A percentile compares a stretch with the other conserved stretches of the same genome.
Conservation (phyloP, 805 yeast genomes). For the Myxozyma udenii region DNA sequence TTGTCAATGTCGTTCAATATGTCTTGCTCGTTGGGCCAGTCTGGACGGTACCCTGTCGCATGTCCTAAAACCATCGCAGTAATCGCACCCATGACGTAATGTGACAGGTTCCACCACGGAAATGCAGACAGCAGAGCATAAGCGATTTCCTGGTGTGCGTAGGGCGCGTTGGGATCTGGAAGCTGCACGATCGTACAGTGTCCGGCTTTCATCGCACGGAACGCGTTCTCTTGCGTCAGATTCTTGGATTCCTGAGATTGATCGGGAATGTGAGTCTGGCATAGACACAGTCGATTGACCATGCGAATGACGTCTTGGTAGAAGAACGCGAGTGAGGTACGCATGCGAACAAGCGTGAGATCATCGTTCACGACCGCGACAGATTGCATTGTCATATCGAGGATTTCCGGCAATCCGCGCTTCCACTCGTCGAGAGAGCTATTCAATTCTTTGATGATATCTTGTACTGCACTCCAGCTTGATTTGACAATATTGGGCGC, state of each 20-base stretch:
- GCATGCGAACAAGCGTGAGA: constrained; percentile 10
- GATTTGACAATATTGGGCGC: constrained; percentile 11
- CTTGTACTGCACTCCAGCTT: constrained; percentile 9
- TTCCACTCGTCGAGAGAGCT: constrained; percentile 10
- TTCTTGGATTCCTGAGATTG: constrained; percentile 15
- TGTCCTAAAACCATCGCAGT: constrained; percentile 20
- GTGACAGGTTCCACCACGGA: constrained; percentile 18
- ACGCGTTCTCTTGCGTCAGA: constrained; percentile 4
- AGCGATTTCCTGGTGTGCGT: not conserved
- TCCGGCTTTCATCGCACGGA: constrained; percentile 18
- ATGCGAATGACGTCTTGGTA: constrained; percentile 14
- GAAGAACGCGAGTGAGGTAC: constrained; percentile 7
- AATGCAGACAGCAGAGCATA: constrained; percentile 1
- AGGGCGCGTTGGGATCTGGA: constrained; percentile 3
- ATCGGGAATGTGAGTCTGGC: constrained; percentile 15
- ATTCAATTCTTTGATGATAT: constrained; percentile 13
- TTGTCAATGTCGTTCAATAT: constrained; percentile 9
- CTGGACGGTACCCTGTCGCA: constrained; percentile 1
- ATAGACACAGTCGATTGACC: constrained; percentile 21
- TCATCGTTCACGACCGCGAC: constrained; percentile 4
- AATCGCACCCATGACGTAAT: constrained; percentile 19
- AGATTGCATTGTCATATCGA: not conserved
- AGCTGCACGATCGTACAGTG: constrained; percentile 7
- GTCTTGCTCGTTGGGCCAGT: constrained; percentile 2
- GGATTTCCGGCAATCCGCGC: constrained; percentile 3